A percentile compares a stretch with the other conserved stretches of the same genome.
Evolutionary conservation across 306 rosid species (phyloP).

Genomic region (Castanea crenata): DNA sequence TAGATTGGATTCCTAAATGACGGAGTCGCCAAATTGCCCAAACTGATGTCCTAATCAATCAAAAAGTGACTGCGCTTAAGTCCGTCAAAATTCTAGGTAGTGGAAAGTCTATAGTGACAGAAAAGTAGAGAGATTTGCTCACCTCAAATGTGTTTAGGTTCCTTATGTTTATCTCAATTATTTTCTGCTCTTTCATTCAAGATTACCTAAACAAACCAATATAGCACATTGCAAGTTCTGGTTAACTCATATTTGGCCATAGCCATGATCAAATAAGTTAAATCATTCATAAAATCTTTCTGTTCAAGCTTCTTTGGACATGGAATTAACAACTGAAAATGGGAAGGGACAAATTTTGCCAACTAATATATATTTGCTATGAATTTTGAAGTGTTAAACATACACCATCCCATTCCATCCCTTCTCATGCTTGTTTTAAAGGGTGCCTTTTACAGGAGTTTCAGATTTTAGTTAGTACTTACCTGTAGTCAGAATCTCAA

Average conservation of each 20-base stretch:
- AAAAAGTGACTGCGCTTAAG: background rate
- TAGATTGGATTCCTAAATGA: background rate
- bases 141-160: background rate
- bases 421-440: too few species aligned
- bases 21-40: background rate
- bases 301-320: background rate
- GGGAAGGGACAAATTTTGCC: background rate
- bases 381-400: too few species aligned
- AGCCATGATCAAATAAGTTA: background rate
- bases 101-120: background rate
- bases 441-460: too few species aligned
- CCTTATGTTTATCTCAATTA: background rate
- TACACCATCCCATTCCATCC: too few species aligned
- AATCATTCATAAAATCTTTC: background rate
- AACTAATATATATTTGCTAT: background rate
- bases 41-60: background rate
- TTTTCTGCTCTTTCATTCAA: background rate
- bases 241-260: background rate
- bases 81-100: background rate
- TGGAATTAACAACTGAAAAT: background rate
- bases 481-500: too few species aligned
- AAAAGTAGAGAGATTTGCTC: background rate
- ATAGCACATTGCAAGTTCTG: background rate
- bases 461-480: too few species aligned
- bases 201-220: background rate